Conservation (phyloP, 306 rosid species). For the Vicia sativa region DNA sequence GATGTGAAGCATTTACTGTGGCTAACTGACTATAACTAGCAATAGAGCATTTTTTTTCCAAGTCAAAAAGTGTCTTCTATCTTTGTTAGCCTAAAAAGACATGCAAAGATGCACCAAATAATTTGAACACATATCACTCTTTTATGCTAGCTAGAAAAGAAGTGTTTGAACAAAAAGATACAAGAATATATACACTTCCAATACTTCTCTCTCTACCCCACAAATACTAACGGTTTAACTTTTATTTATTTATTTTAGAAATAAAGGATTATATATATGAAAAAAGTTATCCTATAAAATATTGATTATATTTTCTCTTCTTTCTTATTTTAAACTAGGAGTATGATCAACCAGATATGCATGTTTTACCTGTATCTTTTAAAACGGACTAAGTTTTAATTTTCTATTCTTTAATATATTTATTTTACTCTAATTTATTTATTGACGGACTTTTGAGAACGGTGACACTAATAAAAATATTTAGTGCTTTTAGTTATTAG, state of each 20-base stretch:
- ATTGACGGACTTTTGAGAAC: no score
- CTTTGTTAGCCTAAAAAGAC: constrained; percentile 99
- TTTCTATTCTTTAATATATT: no score
- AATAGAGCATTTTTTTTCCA: constrained; percentile 39
- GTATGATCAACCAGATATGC: no score
- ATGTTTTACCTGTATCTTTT: no score
- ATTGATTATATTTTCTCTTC: no score
- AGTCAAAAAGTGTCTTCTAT: constrained; percentile 86
- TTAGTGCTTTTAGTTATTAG: no score
- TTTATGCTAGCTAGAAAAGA: constrained; percentile 71
- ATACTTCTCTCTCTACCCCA: constrained; percentile 43
- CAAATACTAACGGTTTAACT: constrained; percentile 56
- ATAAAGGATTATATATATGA: constrained; percentile 33
- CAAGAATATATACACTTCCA: constrained; percentile 60
- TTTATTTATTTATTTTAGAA: constrained; percentile 13
- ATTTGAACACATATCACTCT: constrained; percentile 80
- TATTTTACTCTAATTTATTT: no score
- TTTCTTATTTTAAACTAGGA: no score
- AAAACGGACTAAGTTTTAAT: no score
- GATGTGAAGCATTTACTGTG: constrained; percentile 38
- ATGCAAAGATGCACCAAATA: constrained; percentile 72
- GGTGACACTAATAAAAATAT: no score
- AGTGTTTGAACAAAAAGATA: constrained; percentile 76
- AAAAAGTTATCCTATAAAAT: constrained; percentile 45
- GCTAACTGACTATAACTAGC: constrained; percentile 22